Conservation (phyloP, 768 basidiomycete genomes). For the Paxillus ammoniavirescens region DNA sequence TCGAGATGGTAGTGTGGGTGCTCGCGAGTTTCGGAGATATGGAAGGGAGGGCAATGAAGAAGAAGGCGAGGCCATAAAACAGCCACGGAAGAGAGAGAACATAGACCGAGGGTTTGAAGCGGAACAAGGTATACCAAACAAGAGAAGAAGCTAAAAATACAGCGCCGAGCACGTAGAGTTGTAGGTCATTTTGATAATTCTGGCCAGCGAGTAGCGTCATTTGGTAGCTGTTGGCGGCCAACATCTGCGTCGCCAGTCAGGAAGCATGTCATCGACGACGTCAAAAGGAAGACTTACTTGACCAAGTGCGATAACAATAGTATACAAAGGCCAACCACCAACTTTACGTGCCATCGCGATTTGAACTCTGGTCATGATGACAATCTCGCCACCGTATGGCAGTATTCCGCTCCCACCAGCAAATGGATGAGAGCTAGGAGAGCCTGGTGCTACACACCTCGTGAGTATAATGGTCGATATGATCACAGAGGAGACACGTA, state of each 20-base stretch:
- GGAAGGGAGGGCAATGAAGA: constrained; percentile 87
- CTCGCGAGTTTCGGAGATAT: constrained; percentile 55
- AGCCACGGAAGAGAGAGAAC: constrained; percentile 86
- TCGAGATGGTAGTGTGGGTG: constrained; percentile 67
- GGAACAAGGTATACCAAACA: constrained; percentile 89
- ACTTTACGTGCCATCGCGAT: constrained; percentile 80
- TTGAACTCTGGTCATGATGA: constrained; percentile 82
- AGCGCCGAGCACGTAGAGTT: constrained; percentile 87
- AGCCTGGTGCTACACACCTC: constrained; percentile 28
- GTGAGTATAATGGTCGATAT: constrained; percentile 17
- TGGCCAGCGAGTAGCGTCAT: constrained; percentile 86
- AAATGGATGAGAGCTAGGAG: constrained; percentile 55
- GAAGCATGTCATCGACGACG: not conserved
- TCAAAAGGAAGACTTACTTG: constrained; percentile 46
- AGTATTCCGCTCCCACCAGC: constrained; percentile 43
- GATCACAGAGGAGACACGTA: constrained; percentile 37
- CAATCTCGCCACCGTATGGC: constrained; percentile 55
- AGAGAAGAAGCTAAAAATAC: constrained; percentile 84
- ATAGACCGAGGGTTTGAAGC: constrained; percentile 84
- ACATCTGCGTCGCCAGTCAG: constrained; percentile 49
- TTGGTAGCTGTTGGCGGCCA: constrained; percentile 92
- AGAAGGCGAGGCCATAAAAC: constrained; percentile 89
- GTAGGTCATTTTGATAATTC: constrained; percentile 76
- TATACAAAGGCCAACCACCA: constrained; percentile 88
- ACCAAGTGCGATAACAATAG: constrained; percentile 82